phyloP scores from a whole-genome alignment of 1,284 basidiomycete genomes.

The Earliella scabrosa region DNA sequence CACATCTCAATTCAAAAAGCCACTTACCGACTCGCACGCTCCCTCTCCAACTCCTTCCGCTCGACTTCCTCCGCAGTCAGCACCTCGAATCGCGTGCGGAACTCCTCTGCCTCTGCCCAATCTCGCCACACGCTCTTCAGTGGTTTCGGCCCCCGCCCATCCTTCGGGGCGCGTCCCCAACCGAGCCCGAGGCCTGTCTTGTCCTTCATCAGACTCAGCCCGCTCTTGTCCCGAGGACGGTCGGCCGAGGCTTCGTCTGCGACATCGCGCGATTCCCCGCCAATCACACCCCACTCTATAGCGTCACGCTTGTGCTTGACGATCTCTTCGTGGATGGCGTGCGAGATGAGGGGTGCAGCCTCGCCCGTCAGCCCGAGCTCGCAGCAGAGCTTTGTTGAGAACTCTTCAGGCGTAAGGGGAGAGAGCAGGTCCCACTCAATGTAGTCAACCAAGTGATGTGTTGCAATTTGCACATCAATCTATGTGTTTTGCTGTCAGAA shows the following conservation, averaged over 20 bases:
- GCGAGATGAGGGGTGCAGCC: slow-evolving; percentile 86
- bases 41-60: slow-evolving; percentile 80
- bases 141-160: slow-evolving; percentile 79
- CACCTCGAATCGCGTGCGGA: slow-evolving; percentile 88
- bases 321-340: slow-evolving; percentile 94
- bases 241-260: slow-evolving; percentile 32
- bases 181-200: slow-evolving; percentile 78
- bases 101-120: slow-evolving; percentile 92
- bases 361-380: slow-evolving; percentile 92
- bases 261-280: slow-evolving; percentile 45
- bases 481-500: slow-evolving; percentile 36
- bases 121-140: slow-evolving; percentile 93
- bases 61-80: slow-evolving; percentile 92
- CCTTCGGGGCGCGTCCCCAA: slow-evolving; percentile 70
- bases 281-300: slow-evolving; percentile 89
- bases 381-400: slow-evolving; percentile 79
- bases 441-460: slow-evolving; percentile 89
- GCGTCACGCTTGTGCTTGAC: slow-evolving; percentile 95
- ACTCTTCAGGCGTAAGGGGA: slow-evolving; percentile 87
- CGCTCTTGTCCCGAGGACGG: slow-evolving; percentile 49
- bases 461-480: slow-evolving; percentile 98
- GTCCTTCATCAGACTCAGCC: slow-evolving; percentile 65
- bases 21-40: slow-evolving; percentile 67
- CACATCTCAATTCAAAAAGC: slow-evolving; percentile 2
- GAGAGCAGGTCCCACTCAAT: slow-evolving; percentile 99